Conservation (phyloP, 495 filamentous ascomycete species). For the Hyphodiscus hymeniophilus region DNA sequence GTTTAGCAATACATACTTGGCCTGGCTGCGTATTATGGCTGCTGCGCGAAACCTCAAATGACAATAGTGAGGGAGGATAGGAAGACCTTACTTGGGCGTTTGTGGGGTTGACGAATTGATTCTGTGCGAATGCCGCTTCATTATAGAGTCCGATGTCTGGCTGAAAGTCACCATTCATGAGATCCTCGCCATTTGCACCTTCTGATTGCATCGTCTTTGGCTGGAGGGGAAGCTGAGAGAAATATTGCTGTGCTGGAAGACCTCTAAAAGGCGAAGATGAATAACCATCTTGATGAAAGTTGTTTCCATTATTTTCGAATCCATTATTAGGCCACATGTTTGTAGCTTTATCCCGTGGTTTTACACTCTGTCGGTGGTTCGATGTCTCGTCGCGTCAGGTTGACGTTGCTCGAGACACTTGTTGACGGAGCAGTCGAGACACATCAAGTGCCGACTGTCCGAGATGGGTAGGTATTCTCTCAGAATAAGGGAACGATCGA, state of each 20-base stretch:
- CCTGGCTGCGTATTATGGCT: no score
- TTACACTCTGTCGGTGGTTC: no score
- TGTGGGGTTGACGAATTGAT: constrained; percentile 12
- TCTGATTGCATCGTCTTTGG: constrained; percentile 10
- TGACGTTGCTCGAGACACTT: no score
- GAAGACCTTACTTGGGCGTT: constrained; percentile 15
- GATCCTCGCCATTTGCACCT: constrained; percentile 3
- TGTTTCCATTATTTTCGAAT: constrained; percentile 11
- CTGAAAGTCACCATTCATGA: constrained; percentile 7
- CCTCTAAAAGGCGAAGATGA: constrained; percentile 7
- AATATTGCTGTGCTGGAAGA: constrained; percentile 5
- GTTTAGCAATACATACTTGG: not conserved
- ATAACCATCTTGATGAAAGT: constrained; percentile 12
- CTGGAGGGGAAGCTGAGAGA: not conserved
- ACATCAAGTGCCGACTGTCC: no score
- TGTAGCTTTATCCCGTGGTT: not conserved
- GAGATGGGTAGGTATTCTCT: no score
- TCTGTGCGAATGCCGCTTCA: constrained; percentile 14
- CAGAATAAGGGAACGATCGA: no score
- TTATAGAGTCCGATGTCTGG: constrained; percentile 16
- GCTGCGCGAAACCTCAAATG: not conserved
- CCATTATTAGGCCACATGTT: constrained; percentile 19
- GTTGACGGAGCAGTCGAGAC: no score
- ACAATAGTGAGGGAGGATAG: not conserved
- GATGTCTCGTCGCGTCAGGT: not conserved